phyloP scores from a whole-genome alignment of 495 filamentous ascomycete genomes.

The Choiromyces venosus region DNA sequence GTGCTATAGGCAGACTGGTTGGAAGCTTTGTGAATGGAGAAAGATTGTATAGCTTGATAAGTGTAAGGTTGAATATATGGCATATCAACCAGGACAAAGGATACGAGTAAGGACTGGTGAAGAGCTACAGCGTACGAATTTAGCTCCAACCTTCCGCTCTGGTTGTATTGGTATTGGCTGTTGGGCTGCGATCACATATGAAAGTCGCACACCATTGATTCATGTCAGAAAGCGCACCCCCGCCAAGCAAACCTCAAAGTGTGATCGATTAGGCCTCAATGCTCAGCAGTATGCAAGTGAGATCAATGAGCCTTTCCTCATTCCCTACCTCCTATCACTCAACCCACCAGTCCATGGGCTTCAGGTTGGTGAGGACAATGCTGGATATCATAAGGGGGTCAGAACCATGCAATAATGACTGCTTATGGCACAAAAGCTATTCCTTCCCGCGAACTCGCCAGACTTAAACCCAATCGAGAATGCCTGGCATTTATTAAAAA shows the following conservation, averaged over 20 bases:
- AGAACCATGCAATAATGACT: constrained; percentile 3
- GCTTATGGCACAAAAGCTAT: too few species aligned
- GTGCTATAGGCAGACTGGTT: too few species aligned
- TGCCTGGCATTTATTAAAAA: constrained; percentile 11
- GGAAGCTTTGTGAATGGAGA: too few species aligned
- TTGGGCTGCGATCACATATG: constrained; percentile 4
- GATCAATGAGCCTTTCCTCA: too few species aligned
- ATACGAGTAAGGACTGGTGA: too few species aligned
- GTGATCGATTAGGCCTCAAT: not conserved
- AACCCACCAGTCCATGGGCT: not conserved
- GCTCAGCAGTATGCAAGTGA: too few species aligned
- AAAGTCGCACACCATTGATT: not conserved
- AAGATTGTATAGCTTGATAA: too few species aligned
- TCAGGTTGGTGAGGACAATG: not conserved
- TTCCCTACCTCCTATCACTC: not conserved
- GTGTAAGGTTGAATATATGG: too few species aligned
- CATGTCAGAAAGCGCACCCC: not conserved
- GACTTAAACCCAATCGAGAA: constrained; percentile 16
- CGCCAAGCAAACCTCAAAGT: not conserved
- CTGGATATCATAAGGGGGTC: constrained; percentile 1
- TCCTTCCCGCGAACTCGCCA: constrained; percentile 1
- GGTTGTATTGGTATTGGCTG: not conserved
- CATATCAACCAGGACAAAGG: too few species aligned
- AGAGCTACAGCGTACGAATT: too few species aligned
- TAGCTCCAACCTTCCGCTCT: constrained; percentile 3